Evolutionary conservation across 306 rosid species (phyloP).

Genomic region (Castanea mollissima): DNA sequence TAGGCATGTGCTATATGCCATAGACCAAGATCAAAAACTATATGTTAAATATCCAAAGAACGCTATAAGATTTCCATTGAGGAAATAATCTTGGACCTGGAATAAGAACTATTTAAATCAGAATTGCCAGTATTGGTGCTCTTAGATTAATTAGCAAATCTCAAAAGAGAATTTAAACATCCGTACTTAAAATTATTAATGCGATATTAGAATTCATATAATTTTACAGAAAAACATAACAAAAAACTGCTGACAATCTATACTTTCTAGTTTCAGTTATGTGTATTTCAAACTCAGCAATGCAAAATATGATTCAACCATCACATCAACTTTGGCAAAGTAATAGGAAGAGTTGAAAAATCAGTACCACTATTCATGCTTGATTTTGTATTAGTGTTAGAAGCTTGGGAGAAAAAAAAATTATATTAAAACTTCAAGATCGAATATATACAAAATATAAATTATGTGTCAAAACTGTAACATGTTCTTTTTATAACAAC

Average conservation of each 20-base stretch:
- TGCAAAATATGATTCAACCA: not conserved
- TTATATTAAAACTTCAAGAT: not conserved
- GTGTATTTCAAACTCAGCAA: not conserved
- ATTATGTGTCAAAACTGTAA: slow-evolving; percentile 2
- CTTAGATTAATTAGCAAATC: not conserved
- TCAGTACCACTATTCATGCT: not conserved
- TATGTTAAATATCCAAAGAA: not conserved
- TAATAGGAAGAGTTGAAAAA: not conserved
- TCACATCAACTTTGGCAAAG: not conserved
- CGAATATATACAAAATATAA: not conserved
- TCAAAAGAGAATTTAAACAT: not conserved
- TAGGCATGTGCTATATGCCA: no score
- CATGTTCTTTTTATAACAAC: slow-evolving; percentile 12
- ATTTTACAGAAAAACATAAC: not conserved
- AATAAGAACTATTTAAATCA: no score
- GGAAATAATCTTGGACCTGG: no score
- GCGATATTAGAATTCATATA: not conserved
- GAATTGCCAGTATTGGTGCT: not conserved
- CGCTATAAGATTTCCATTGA: not conserved
- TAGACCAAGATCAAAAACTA: not conserved
- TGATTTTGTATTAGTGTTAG: not conserved
- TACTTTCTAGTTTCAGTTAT: not conserved
- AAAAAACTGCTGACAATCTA: not conserved
- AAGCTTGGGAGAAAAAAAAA: not conserved
- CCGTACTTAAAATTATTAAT: not conserved